phyloP scores from a whole-genome alignment of 2,329 filamentous ascomycete species.

The Fusarium tuaranense region DNA sequence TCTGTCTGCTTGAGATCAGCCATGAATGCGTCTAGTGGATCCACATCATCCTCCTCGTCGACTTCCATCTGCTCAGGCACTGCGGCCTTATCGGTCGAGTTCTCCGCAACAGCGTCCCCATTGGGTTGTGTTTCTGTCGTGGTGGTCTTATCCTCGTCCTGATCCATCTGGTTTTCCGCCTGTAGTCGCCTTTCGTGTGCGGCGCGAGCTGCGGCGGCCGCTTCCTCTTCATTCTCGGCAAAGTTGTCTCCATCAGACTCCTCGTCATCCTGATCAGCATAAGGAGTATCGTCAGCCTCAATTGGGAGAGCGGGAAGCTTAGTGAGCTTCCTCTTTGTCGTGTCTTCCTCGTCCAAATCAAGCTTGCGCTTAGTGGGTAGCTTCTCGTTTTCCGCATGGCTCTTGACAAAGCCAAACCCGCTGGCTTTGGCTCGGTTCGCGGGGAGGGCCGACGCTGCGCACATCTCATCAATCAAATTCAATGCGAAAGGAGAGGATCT shows the following conservation, averaged over 20 bases:
- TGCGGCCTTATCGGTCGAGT: constrained; percentile 34
- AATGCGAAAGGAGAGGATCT: background rate
- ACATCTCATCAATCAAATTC: constrained; percentile 39
- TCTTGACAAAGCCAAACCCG: constrained; percentile 85
- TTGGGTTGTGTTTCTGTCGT: constrained; percentile 46
- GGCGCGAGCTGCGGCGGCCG: constrained; percentile 84
- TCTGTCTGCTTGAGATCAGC: constrained; percentile 71
- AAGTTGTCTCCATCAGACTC: constrained; percentile 83
- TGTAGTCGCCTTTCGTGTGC: constrained; percentile 83
- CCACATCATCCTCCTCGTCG: constrained; percentile 76
- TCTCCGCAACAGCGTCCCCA: constrained; percentile 42
- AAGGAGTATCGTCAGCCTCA: constrained; percentile 70
- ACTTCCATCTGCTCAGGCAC: constrained; percentile 65
- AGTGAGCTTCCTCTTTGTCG: constrained; percentile 86
- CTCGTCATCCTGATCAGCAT: constrained; percentile 73
- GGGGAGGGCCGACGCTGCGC: constrained; percentile 65
- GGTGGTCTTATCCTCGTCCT: constrained; percentile 45
- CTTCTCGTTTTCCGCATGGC: constrained; percentile 73
- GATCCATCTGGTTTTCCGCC: constrained; percentile 63
- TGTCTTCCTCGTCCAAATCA: constrained; percentile 90
- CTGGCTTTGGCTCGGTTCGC: constrained; percentile 81
- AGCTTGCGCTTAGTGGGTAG: constrained; percentile 78
- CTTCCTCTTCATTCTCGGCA: constrained; percentile 87
- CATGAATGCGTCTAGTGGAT: constrained; percentile 99
- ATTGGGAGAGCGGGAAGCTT: constrained; percentile 85